Evolutionary conservation across 768 basidiomycete species (phyloP), one percentile per base, ranked within the genome.

Genomic region (Russula ochroleuca): DNA sequence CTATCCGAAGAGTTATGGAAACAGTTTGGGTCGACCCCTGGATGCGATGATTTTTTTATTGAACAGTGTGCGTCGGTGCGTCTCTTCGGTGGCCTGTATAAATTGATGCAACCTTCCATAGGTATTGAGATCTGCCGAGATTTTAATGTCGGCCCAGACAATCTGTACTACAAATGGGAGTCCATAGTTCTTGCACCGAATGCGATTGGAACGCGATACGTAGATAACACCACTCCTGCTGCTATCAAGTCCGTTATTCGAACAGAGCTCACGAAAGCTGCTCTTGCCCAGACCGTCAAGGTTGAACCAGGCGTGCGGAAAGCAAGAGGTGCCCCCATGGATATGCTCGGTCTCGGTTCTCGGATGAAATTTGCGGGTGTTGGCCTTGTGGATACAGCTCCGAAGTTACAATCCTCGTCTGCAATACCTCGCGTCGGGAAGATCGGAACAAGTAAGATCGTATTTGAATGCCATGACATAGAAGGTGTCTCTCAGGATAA

Each of bases 141-240:
- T 67, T 87, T 84, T 75, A 80, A 81, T 62, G 40, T 86, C 43
- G 67, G 75, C 35, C 78, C 85, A 23, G 78, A 83, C 25, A 71
- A 76, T 53, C 77, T 92, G 21, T 78, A 78, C 45, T 91, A 78
- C 73, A 91, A 90, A 72, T 85, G 86, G 79, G 86, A 92, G 70
- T 87, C 87, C 17, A 13, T 59, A 45, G 31, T 49, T 43, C 31
- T 66, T 41, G 31, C 40, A 35, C 40, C 21, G 11, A 56, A 48
- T 7, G 15, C 23, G 40, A 53, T 65, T 48, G 68, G 51, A 50
- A 41, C 2, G 35, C 61, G 41, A 28, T 33, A 63, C 70, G 57
- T 76, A 59, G 57, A 63, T 67, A 10, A 57, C 57, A 13, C 52
- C 58, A 57, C 43, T 59, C 25, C 68, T 54, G 3, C 15, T 64